Conservation (phyloP, 1,139 yeast species). For the Hemisphaericaspora subhashii region DNA sequence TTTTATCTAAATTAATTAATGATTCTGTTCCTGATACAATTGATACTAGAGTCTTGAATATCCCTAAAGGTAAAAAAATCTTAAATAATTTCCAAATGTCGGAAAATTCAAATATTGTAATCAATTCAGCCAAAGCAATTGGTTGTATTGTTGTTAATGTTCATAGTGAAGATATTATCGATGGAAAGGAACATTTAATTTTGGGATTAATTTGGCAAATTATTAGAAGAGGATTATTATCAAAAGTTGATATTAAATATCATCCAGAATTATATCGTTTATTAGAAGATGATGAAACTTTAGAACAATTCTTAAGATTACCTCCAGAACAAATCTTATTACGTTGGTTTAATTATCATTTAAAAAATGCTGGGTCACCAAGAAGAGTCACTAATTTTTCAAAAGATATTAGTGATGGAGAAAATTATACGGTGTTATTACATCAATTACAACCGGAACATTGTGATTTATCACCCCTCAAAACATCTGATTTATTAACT, state of each 20-base stretch:
- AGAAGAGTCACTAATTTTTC: constrained; percentile 86
- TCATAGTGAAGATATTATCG: constrained; percentile 95
- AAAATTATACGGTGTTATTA: constrained; percentile 85
- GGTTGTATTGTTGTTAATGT: constrained; percentile 98
- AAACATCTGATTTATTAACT: constrained; percentile 65
- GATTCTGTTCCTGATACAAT: constrained; percentile 98
- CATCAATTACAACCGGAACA: constrained; percentile 83
- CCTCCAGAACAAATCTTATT: constrained; percentile 97
- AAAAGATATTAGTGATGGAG: constrained; percentile 90
- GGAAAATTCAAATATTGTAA: constrained; percentile 95
- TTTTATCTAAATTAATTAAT: constrained; percentile 87
- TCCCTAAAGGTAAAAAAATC: constrained; percentile 72
- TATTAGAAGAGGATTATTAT: constrained; percentile 89
- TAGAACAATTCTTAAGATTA: constrained; percentile 91
- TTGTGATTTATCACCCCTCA: constrained; percentile 81
- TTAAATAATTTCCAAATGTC: constrained; percentile 93
- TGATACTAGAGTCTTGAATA: constrained; percentile 93
- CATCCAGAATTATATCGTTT: constrained; percentile 97
- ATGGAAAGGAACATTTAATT: constrained; percentile 94
- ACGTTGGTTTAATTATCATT: constrained; percentile 97
- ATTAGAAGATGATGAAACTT: constrained; percentile 93
- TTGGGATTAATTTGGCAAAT: constrained; percentile 98
- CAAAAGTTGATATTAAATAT: constrained; percentile 91
- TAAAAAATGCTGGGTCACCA: constrained; percentile 89
- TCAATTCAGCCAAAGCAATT: constrained; percentile 97